Percentiles rank a stretch among this genome's conserved stretches.
Evolutionary conservation across 257 asterid species (phyloP).

Genomic region (Nicotiana attenuata): DNA sequence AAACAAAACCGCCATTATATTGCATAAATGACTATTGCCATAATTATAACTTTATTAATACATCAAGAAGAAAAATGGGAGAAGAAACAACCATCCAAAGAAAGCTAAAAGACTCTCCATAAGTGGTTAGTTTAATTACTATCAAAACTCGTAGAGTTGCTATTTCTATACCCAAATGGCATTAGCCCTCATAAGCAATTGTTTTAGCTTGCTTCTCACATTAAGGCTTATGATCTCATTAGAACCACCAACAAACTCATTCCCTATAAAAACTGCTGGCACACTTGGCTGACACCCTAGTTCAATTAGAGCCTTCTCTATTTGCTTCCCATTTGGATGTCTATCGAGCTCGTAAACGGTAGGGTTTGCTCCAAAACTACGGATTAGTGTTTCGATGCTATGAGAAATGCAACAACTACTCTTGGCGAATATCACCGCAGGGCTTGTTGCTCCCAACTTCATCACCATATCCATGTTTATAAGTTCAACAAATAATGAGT

Average conservation of each 20-base stretch:
- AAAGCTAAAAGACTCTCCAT: neutral
- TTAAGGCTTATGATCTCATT: constrained; percentile 7
- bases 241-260: constrained; percentile 1
- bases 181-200: neutral
- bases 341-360: too few species aligned
- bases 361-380: too few species aligned
- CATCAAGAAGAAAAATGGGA: neutral
- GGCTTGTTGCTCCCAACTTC: neutral
- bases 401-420: neutral
- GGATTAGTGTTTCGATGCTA: too few species aligned
- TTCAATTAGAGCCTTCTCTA: neutral
- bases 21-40: neutral
- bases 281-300: neutral
- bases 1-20: neutral
- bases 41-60: neutral
- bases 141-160: neutral
- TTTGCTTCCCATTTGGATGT: too few species aligned
- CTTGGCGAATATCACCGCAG: neutral
- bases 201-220: neutral
- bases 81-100: neutral
- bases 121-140: neutral
- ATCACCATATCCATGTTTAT: constrained; percentile 3
- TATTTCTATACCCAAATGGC: neutral
- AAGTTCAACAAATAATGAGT: neutral
- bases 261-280: neutral